Evolutionary conservation across 306 rosid species (phyloP).

Genomic region (Gastrolobium bilobum): DNA sequence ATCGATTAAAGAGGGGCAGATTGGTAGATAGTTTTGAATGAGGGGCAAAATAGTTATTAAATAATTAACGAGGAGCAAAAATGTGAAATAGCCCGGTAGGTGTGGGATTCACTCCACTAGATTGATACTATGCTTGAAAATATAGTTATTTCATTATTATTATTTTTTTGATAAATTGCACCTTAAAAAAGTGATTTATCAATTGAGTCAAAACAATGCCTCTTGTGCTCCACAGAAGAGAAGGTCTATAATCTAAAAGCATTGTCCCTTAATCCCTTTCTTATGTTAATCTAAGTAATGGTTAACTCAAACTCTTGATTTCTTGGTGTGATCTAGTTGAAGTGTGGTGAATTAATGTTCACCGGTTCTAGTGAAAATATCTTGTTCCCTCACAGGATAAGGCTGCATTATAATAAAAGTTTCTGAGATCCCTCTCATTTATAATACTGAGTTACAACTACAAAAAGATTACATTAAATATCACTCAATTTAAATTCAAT

Average conservation of each 20-base stretch:
- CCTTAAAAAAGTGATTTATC: not conserved
- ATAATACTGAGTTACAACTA: not conserved
- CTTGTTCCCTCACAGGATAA: slow-evolving; percentile 31
- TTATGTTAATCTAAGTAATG: not conserved
- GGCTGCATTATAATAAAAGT: slow-evolving; percentile 9
- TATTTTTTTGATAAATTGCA: no score
- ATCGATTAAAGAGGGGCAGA: no score
- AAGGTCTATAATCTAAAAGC: not conserved
- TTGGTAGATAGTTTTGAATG: no score
- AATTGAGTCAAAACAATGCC: not conserved
- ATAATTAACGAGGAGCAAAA: no score
- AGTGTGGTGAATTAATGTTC: slow-evolving; percentile 40
- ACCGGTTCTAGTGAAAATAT: slow-evolving; percentile 7
- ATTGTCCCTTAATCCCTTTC: not conserved
- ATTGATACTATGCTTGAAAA: no score
- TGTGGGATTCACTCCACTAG: no score
- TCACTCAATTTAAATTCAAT: slow-evolving; percentile 33
- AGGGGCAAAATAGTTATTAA: no score
- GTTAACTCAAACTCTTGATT: slow-evolving; percentile 10
- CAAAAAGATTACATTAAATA: not conserved
- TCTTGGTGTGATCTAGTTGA: slow-evolving; percentile 28
- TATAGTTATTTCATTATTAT: no score
- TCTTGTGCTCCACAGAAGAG: no score
- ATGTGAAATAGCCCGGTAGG: no score
- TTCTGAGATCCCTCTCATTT: not conserved